phyloP scores from a whole-genome alignment of 805 yeast species.

The Isabelozyma gotoi region DNA sequence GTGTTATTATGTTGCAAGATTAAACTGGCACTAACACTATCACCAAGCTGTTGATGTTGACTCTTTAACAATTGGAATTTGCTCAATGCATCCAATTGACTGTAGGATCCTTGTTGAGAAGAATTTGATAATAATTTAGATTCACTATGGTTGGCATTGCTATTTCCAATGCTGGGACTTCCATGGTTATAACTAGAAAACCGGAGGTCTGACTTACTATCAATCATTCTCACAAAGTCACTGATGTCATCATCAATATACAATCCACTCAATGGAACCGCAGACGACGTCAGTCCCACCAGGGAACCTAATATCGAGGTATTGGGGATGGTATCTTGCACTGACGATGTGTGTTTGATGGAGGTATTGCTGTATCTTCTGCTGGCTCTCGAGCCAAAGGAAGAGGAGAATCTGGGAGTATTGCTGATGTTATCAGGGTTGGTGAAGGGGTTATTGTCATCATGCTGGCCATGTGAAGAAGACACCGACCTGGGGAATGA shows the following conservation, averaged over 20 bases:
- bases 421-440: constrained; percentile 26
- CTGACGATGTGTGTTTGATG: constrained; percentile 21
- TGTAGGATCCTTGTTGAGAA: constrained; percentile 14
- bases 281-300: constrained; percentile 35
- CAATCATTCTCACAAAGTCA: constrained; percentile 71
- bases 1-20: constrained; percentile 24
- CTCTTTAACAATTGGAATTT: constrained; percentile 52
- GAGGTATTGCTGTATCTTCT: constrained; percentile 47
- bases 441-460: constrained; percentile 15
- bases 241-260: constrained; percentile 59
- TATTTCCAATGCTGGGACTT: neutral
- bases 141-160: constrained; percentile 7
- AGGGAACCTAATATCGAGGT: constrained; percentile 31
- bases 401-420: constrained; percentile 66
- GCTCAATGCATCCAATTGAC: constrained; percentile 45
- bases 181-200: constrained; percentile 17
- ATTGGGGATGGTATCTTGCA: constrained; percentile 7
- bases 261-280: constrained; percentile 40
- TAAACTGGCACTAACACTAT: constrained; percentile 53
- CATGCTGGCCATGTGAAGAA: constrained; percentile 39
- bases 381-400: constrained; percentile 64
- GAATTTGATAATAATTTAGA: constrained; percentile 5
- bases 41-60: constrained; percentile 56
- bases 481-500: constrained; percentile 38
- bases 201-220: constrained; percentile 56